Evolutionary conservation across 2,329 filamentous ascomycete species (phyloP), one percentile per base, ranked within the genome.

Genomic region (Colletotrichum karsti): DNA sequence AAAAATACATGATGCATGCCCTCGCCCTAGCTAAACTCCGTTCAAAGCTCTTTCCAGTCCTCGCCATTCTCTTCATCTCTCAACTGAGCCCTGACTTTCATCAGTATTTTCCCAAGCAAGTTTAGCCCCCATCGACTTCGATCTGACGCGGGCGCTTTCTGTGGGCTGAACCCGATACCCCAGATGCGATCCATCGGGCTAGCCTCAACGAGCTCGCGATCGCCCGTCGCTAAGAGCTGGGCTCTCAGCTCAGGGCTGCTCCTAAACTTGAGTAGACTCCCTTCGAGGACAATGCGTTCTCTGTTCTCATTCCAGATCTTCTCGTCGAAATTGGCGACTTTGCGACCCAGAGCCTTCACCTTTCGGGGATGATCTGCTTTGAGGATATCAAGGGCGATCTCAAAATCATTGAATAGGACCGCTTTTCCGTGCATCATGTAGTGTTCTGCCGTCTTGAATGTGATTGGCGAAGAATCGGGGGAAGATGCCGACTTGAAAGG

Each of bases 171-270:
- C 6, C 91, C 91, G 50, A 93, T 80, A 2, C 90, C 91, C 91
- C 90, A 93, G 60, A 92, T 85, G 5, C 82, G 74, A 78, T 93
- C 90, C 65, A 76, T 81, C 10, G 89, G 87, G 65, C 84, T 84
- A 33, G 88, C 88, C 78, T 91, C 90, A 2, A 92, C 88, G 22
- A 93, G 73, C 76, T 90, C 85, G 50, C 85, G 79, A 5, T 88
- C 84, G 0, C 86, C 88, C 1, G 91, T 92, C 7, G 74, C 81
- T 46, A 92, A 75, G 69, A 93, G 73, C 77, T 80, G 75, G 28
- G 76, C 77, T 54, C 77, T 80, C 71, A 92, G 74, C n/a, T 80
- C 73, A 76, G 71, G 48, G n/a, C 80, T 78, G 13, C 70, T 72
- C 4, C 83, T 87, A 72, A 92, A 92, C 73, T 92, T 92, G 72